Percentiles rank a stretch among this genome's conserved stretches.
phyloP scores from a whole-genome alignment of 2,329 filamentous ascomycete genomes.

The Fusarium scirpi region DNA sequence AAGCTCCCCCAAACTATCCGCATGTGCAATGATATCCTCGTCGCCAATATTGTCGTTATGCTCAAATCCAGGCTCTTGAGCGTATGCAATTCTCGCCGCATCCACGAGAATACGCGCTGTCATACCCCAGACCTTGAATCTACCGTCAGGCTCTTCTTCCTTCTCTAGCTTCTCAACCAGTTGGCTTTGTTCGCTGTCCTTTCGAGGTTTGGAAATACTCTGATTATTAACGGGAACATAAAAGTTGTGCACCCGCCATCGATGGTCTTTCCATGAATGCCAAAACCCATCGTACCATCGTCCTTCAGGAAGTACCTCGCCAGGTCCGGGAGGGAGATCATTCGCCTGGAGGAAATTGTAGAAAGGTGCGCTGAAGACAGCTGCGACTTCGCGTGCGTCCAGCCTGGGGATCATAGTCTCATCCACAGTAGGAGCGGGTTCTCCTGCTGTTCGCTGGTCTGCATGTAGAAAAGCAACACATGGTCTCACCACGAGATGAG shows the following conservation, averaged over 20 bases:
- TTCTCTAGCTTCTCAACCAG: conserved; percentile 60
- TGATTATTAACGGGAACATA: conserved; percentile 83
- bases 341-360: conserved; percentile 78
- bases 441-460: conserved; percentile 57
- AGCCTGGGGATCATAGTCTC: conserved; percentile 81
- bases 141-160: conserved; percentile 59
- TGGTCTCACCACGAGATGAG: conserved; percentile 78
- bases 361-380: conserved; percentile 91
- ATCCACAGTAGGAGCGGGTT: conserved; percentile 64
- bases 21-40: conserved; percentile 61
- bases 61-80: conserved; percentile 85
- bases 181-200: conserved; percentile 56
- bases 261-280: conserved; percentile 80
- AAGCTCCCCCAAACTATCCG: conserved; percentile 60
- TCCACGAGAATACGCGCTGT: conserved; percentile 92
- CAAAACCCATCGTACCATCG: conserved; percentile 89
- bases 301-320: conserved; percentile 59
- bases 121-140: conserved; percentile 95
- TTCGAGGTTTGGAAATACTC: conserved; percentile 71
- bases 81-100: conserved; percentile 86
- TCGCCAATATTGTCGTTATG: conserved; percentile 68
- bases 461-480: conserved; percentile 83
- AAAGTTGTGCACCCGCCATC: conserved; percentile 94
- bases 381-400: conserved; percentile 91
- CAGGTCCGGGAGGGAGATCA: conserved; percentile 64